Base-by-base conservation (phyloP, 2,329 filamentous ascomycete genomes). In the Elsinoe australis region DNA sequence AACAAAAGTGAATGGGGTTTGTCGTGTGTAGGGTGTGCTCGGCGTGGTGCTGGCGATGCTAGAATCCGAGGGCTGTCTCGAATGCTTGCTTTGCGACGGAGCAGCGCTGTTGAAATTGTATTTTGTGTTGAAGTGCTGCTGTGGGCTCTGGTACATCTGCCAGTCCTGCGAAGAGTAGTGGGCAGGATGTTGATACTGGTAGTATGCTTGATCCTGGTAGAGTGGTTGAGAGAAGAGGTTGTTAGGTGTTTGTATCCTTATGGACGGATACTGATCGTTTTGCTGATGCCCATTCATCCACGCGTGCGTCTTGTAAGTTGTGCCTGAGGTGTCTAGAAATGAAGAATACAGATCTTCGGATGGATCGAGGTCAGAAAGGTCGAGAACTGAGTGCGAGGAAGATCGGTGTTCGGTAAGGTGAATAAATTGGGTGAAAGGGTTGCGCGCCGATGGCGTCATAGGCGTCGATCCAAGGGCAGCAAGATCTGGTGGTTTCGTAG, bases 41-140 rank as follows among this genome's bases (percentile, higher is more conserved):
- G 70, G 65, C 33, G 68, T 67, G 44, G 60, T 64, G 18, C 67
- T 70, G 47, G 63, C 67, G 35, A 70, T 64, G 4, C 73, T 65
- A 46, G 61, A 64, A 15, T 59, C 60, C n/a, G 63, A 66, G 14
- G 59, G 59, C 21, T 48, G 45, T 39, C 45, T 48, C 19, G 45
- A 38, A 31, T 48, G 45, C 15, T n/a, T 17, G 17, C 9, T 15
- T 9, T 24, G 15, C n/a, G 39, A 18, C 5, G 15, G 6, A 12
- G 28, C 19, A 8, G 26, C 10, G 17, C 39, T 15, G n/a, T 44
- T 24, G 17, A 44, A 44, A 3, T 21, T 18, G 26, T 44, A 44
- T 32, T 14, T 18, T 26, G 29, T 24, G 39, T 44, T 44, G 19
- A 24, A 31, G n/a, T 44, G 39, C 29, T 44, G 17, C 24, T 44